Evolutionary conservation across 1,284 basidiomycete species (phyloP).

Genomic region (Trichosporon sp.): DNA sequence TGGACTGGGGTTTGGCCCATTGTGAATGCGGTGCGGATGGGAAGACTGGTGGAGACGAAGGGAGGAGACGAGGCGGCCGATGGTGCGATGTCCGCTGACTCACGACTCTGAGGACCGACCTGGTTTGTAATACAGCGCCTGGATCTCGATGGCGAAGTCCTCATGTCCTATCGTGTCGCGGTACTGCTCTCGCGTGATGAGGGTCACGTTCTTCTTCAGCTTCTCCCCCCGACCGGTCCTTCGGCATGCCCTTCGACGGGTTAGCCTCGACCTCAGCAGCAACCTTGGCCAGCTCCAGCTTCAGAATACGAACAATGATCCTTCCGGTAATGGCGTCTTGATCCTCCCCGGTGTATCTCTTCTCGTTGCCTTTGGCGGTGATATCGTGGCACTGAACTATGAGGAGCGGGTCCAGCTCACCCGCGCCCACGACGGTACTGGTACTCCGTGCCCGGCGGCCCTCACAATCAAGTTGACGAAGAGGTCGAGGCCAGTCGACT

Average conservation of each 20-base stretch:
- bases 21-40: too few relatives aligned
- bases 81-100: too few relatives aligned
- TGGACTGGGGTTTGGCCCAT: too few relatives aligned
- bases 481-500: neutral
- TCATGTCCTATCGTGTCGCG: neutral
- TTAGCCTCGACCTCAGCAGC: neutral
- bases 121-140: neutral
- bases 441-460: neutral
- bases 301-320: too few relatives aligned
- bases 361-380: neutral
- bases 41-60: too few relatives aligned
- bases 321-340: neutral
- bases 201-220: neutral
- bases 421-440: neutral
- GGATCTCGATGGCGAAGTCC: neutral
- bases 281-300: too few relatives aligned
- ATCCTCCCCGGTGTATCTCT: neutral
- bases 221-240: neutral
- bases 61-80: neutral
- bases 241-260: neutral
- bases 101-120: too few relatives aligned
- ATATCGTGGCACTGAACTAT: neutral
- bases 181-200: neutral
- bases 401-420: neutral
- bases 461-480: neutral